phyloP scores from a whole-genome alignment of 2,329 filamentous ascomycete species.

The Cladosporium halotolerans region DNA sequence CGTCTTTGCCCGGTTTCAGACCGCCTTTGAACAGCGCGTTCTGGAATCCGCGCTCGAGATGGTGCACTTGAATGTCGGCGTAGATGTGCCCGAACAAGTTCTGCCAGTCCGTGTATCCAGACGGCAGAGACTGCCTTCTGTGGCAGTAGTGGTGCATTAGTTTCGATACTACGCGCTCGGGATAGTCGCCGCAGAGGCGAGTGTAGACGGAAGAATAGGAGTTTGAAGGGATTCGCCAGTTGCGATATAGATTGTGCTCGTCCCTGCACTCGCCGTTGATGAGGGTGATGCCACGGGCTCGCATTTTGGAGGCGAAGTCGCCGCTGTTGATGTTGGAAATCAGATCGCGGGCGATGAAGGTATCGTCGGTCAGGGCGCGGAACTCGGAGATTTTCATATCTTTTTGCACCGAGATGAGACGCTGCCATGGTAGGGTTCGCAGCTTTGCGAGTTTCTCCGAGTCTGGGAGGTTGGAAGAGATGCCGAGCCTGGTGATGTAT shows the following conservation, averaged over 20 bases:
- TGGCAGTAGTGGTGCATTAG: slow-evolving; percentile 43
- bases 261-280: slow-evolving; percentile 51
- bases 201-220: slow-evolving; percentile 37
- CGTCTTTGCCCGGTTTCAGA: slow-evolving; percentile 35
- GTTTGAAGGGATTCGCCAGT: slow-evolving; percentile 44
- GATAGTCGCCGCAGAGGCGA: slow-evolving; percentile 50
- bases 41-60: slow-evolving; percentile 47
- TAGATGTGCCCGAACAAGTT: slow-evolving; percentile 51
- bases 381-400: slow-evolving; percentile 48
- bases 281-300: slow-evolving; percentile 41
- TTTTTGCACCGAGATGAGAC: slow-evolving; percentile 39
- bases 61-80: slow-evolving; percentile 51
- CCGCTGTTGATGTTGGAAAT: slow-evolving; percentile 45
- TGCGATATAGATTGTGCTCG: slow-evolving; percentile 48
- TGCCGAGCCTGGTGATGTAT: slow-evolving; percentile 39
- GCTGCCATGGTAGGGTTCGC: slow-evolving; percentile 33
- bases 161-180: slow-evolving; percentile 36
- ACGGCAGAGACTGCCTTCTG: slow-evolving; percentile 31
- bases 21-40: slow-evolving; percentile 39
- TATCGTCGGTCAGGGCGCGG: slow-evolving; percentile 45
- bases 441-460: slow-evolving; percentile 43
- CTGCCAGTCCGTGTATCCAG: slow-evolving; percentile 39
- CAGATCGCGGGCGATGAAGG: slow-evolving; percentile 41
- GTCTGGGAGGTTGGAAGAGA: slow-evolving; percentile 35
- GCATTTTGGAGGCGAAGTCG: slow-evolving; percentile 41